Evolutionary conservation across 2,329 filamentous ascomycete genomes (phyloP), one percentile per base, ranked within the genome.

Genomic region (Talaromyces pinophilus): DNA sequence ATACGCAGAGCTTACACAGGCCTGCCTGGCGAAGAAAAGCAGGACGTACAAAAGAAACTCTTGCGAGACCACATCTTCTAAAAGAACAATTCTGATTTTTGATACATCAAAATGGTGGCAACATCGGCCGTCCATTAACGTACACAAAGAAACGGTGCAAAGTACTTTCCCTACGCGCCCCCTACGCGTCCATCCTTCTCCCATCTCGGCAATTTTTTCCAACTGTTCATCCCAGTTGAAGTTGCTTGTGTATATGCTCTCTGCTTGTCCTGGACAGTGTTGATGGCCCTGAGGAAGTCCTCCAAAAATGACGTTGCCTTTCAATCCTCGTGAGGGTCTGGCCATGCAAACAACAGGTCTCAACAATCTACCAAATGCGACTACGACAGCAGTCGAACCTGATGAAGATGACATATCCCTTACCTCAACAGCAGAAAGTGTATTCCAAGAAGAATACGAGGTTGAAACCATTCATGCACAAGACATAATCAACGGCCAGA

Each of bases 401-500:
- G 82, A 84, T 38, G 82, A 86, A 60, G 81, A 86, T 68, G 73
- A 77, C 28, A 83, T 89, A 46, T 89, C 87, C 1, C 66, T 87
- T 50, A 85, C 82, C 0, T 90, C 87, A 0, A 88, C 85, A 0
- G 71, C 66, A 1, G 59, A 50, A 15, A 81, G 78, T 69, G 79
- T 83, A 13, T 72, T 77, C 2, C 78, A 82, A 30, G 76, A 80
- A 15, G 83, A 86, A 67, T 89, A 84, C 72, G 77, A 80, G 2
- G 83, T 89, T 6, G 67, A 69, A 44, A 66, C 63, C n/a, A 64
- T 69, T 11, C 59, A 67, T 25, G 63, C 66, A 8, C 42, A 69
- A 40, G 35, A 63, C 8, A 54, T n/a, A 13, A 57, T 63, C n/a
- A 28, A 67, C 7, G 74, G 74, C 11, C 77, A 76, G 5, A 72